Conservation (phyloP, 2,329 filamentous ascomycete species). For the Epichloe scottii region DNA sequence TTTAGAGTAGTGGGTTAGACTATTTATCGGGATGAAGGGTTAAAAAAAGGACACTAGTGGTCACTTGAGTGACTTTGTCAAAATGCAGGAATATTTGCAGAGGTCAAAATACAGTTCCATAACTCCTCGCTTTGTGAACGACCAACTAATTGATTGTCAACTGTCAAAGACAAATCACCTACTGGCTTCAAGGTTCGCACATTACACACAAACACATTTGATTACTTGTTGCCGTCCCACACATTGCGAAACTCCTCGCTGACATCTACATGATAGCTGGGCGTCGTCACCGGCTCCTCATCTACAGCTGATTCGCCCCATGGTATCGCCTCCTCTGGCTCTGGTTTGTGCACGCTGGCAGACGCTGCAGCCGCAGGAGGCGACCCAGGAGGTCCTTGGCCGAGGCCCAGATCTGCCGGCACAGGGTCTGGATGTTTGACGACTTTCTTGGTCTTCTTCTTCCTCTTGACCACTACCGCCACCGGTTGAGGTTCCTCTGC, state of each 20-base stretch:
- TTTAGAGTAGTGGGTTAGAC: too few relatives aligned
- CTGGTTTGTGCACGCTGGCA: conserved; percentile 1
- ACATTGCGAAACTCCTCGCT: conserved; percentile 34
- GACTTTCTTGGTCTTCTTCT: conserved; percentile 24
- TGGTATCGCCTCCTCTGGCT: conserved; percentile 10
- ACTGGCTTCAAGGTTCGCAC: not conserved
- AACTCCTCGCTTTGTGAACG: conserved; percentile 17
- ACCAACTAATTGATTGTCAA: not conserved
- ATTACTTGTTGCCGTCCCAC: conserved; percentile 18
- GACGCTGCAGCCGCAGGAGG: not conserved
- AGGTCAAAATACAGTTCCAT: not conserved
- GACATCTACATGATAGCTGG: conserved; percentile 20
- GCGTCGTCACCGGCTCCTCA: conserved; percentile 5
- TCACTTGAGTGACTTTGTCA: not conserved
- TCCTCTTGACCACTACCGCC: conserved; percentile 24
- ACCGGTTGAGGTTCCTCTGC: conserved; percentile 14
- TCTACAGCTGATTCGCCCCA: conserved; percentile 7
- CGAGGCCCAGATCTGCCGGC: conserved; percentile 14
- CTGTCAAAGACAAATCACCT: not conserved
- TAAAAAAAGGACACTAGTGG: not conserved
- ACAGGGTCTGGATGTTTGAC: conserved; percentile 23
- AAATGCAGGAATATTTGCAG: not conserved
- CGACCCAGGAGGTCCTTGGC: conserved; percentile 11
- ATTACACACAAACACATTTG: not conserved
- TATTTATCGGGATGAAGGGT: too few relatives aligned